These are phyloP conservation scores for Chalaropsis ovoidea DNA, from an alignment of 2,329 filamentous ascomycete genomes.

Conservation along the genomic window DNA sequence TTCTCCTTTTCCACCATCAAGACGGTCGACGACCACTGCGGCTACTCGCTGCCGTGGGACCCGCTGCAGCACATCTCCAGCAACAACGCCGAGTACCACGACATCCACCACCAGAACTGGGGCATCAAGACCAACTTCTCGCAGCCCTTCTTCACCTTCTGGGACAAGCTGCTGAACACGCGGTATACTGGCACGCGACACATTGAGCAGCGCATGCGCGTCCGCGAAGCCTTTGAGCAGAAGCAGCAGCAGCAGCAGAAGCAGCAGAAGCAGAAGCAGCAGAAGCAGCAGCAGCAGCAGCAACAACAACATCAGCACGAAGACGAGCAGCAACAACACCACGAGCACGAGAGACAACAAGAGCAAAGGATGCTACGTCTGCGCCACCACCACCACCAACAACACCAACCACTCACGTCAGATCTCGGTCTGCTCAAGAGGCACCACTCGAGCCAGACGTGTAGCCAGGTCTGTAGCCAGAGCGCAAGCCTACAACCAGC, in stretches of 20 bases:
- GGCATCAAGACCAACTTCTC: slow-evolving; percentile 94
- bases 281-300: neutral
- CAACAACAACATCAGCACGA: neutral
- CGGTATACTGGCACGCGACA: slow-evolving; percentile 61
- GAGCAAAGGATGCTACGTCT: slow-evolving; percentile 1
- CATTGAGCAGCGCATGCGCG: slow-evolving; percentile 27
- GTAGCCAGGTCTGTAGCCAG: neutral
- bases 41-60: slow-evolving; percentile 91
- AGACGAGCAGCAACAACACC: no score
- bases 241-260: neutral
- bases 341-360: slow-evolving; percentile 11
- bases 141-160: slow-evolving; percentile 91
- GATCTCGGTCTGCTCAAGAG: neutral
- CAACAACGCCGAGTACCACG: slow-evolving; percentile 94
- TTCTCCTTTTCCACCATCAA: slow-evolving; percentile 86
- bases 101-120: slow-evolving; percentile 98
- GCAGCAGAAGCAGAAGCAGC: slow-evolving; percentile 12
- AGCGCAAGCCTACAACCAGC: neutral
- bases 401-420: neutral
- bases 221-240: slow-evolving; percentile 14
- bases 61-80: slow-evolving; percentile 82
- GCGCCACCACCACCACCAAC: slow-evolving; percentile 2
- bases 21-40: slow-evolving; percentile 95
- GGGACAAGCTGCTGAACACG: slow-evolving; percentile 75
- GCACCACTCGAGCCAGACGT: neutral